Conservation (phyloP, 2,329 filamentous ascomycete genomes). For the Fusarium sp. region DNA sequence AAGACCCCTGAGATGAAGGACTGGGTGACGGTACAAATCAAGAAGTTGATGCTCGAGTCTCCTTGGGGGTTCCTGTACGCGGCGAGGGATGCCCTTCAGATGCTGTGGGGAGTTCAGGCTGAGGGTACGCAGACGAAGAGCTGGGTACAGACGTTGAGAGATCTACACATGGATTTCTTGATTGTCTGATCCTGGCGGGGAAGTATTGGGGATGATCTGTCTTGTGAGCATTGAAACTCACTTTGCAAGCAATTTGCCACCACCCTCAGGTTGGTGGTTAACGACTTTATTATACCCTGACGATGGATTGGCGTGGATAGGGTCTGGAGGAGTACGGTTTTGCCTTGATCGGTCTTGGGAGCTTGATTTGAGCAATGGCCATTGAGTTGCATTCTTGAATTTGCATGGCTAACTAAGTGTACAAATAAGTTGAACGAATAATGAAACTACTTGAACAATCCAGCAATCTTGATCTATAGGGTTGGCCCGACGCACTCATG, state of each 20-base stretch:
- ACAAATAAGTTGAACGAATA: neutral
- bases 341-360: neutral
- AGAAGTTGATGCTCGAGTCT: conserved; percentile 54
- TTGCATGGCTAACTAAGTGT: conserved; percentile 57
- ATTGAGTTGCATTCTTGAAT: conserved; percentile 50
- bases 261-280: neutral
- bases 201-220: neutral
- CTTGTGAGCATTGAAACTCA: neutral
- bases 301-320: neutral
- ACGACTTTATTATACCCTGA: neutral
- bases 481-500: neutral
- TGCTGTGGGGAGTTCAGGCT: conserved; percentile 57
- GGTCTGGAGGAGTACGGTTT: conserved; percentile 2
- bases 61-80: conserved; percentile 64
- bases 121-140: conserved; percentile 47
- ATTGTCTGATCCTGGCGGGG: conserved; percentile 48
- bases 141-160: conserved; percentile 60
- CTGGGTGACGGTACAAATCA: conserved; percentile 63
- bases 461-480: neutral
- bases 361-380: neutral
- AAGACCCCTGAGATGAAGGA: conserved; percentile 55
- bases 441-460: neutral
- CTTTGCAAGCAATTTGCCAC: neutral
- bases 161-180: conserved; percentile 57
- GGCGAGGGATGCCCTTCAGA: conserved; percentile 58